Conservation (phyloP, 768 basidiomycete species). For the Exsudoporus frostii region DNA sequence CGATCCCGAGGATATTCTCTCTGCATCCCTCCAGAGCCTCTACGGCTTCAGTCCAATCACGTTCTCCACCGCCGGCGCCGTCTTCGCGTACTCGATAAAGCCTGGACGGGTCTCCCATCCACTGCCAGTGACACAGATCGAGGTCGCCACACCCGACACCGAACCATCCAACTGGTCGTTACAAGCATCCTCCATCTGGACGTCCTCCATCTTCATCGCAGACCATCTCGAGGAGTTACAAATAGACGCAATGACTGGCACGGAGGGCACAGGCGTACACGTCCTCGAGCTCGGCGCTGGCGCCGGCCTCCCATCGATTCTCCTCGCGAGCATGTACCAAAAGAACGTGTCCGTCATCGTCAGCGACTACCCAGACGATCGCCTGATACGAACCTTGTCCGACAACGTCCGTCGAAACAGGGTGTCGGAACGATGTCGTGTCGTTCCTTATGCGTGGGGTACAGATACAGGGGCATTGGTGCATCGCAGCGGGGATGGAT, state of each 20-base stretch:
- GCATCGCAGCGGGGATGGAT: constrained; percentile 6
- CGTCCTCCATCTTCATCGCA: constrained; percentile 61
- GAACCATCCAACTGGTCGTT: constrained; percentile 67
- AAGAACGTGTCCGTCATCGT: constrained; percentile 42
- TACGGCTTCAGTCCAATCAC: constrained; percentile 64
- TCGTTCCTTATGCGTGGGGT: constrained; percentile 65
- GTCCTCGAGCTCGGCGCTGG: constrained; percentile 76
- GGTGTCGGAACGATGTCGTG: constrained; percentile 46
- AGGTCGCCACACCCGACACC: constrained; percentile 61
- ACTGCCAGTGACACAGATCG: constrained; percentile 30
- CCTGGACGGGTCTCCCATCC: constrained; percentile 16
- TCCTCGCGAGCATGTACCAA: constrained; percentile 50
- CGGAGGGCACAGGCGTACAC: constrained; percentile 19
- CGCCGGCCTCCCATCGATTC: constrained; percentile 70
- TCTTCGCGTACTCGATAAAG: constrained; percentile 44
- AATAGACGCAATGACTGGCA: constrained; percentile 30
- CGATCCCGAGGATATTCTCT: constrained; percentile 68
- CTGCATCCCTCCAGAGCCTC: constrained; percentile 55
- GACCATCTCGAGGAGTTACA: constrained; percentile 54
- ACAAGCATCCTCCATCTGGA: constrained; percentile 78
- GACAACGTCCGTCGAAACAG: constrained; percentile 55
- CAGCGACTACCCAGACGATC: constrained; percentile 72
- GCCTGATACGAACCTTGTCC: constrained; percentile 53
- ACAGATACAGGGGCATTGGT: constrained; percentile 36
- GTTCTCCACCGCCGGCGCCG: constrained; percentile 51